Conservation (phyloP, 176 grass and related monocot genomes). For the Dendrocalamus sinicus region DNA sequence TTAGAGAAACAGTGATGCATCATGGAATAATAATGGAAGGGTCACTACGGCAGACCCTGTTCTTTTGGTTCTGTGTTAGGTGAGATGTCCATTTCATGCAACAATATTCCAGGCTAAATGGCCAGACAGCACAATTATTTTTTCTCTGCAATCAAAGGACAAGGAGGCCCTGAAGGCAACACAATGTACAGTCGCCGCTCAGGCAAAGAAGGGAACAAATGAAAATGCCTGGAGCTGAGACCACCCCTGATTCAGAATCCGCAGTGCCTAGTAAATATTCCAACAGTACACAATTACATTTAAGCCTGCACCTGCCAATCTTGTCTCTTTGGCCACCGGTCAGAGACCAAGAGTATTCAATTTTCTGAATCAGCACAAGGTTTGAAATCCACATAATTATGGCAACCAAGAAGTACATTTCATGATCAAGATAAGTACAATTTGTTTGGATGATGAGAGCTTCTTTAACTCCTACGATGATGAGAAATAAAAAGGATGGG, state of each 20-base stretch:
- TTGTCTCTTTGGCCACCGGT: constrained; percentile 11
- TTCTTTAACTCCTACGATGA: constrained; percentile 3
- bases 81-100: constrained; percentile 46
- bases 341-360: neutral
- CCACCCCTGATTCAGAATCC: constrained; percentile 19
- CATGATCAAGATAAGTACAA: constrained; percentile 23
- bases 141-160: constrained; percentile 9
- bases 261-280: constrained; percentile 35
- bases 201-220: constrained; percentile 37
- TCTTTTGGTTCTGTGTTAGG: constrained; percentile 23
- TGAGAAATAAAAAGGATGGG: neutral
- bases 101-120: constrained; percentile 11
- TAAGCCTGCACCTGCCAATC: constrained; percentile 24
- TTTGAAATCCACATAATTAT: neutral
- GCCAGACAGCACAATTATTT: constrained; percentile 33
- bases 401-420: neutral
- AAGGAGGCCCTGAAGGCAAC: neutral
- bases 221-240: constrained; percentile 33
- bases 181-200: neutral
- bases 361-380: constrained; percentile 1
- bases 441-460: constrained; percentile 17
- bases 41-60: constrained; percentile 19
- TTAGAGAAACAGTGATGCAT: neutral
- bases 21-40: constrained; percentile 5
- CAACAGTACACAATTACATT: constrained; percentile 14